Base-by-base conservation (phyloP, 345 rosid genomes). In the Stellera chamaejasme region DNA sequence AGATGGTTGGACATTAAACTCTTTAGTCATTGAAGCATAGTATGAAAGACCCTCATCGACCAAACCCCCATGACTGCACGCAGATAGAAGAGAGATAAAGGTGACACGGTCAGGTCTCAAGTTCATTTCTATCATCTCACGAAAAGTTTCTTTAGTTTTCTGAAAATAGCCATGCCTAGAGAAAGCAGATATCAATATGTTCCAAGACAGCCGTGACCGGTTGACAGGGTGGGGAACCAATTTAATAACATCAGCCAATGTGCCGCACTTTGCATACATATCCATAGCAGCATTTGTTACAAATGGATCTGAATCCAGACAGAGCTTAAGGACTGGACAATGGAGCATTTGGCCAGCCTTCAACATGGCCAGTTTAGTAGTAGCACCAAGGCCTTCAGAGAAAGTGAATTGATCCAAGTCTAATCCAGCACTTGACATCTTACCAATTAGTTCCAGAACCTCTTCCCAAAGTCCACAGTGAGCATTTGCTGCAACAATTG, bases 261-360 rank as follows among this genome's bases (percentile, higher is more conserved):
- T 88, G 26, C 93, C 98, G 26, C 98, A 88, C 70, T 88, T 91
- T 58, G 75, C 89, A 68, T 91, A 88, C 95, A 91, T 88, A 71
- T 91, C 95, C 76, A 84, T 83, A 39, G 83, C 72, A 54, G 96
- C 77, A 62, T 83, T 91, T 49, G 45, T 59, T 58, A 91, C 79
- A 58, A 77, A 82, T 55, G 66, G 69, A 64, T 85, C 85, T 3
- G 59, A 67, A 58, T 76, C 83, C 46, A 78, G 72, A 43, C 95
- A 95, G 10, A 78, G 79, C 67, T 91, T 91, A 50, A 75, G 44
- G 23, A 82, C 85, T 62, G 83, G 64, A 53, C 82, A 50, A 36
- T 88, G 92, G 57, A 91, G 88, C 58, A 77, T 88, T 58, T 71
- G 90, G 54, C 98, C 98, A 73, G 88, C 98, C 74, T 88, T 96